Conservation (phyloP, 2,329 filamentous ascomycete genomes). For the Paraphoma sp. region DNA sequence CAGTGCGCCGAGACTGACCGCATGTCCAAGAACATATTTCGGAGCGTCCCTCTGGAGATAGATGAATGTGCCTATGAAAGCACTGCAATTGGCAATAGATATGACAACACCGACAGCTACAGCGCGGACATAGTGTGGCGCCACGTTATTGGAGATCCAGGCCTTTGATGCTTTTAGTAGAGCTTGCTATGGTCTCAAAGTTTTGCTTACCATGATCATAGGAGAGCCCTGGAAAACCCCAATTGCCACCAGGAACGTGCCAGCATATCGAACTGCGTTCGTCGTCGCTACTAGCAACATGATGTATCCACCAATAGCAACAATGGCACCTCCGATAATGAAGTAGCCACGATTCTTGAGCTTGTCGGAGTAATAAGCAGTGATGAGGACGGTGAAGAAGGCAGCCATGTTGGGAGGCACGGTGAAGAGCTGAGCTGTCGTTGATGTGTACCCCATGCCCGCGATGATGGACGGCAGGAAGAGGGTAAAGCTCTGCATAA, state of each 20-base stretch:
- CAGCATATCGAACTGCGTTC: slow-evolving; percentile 49
- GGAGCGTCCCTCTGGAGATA: slow-evolving; percentile 55
- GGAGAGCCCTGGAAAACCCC: slow-evolving; percentile 51
- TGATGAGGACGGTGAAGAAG: slow-evolving; percentile 42
- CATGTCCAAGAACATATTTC: slow-evolving; percentile 27
- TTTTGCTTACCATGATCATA: slow-evolving; percentile 39
- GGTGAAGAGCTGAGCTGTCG: slow-evolving; percentile 46
- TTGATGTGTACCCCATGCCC: slow-evolving; percentile 48
- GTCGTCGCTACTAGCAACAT: slow-evolving; percentile 56
- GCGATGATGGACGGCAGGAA: slow-evolving; percentile 50
- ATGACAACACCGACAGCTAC: slow-evolving; percentile 58
- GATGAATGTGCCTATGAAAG: slow-evolving; percentile 60
- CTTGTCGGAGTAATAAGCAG: slow-evolving; percentile 56
- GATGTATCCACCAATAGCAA: slow-evolving; percentile 58
- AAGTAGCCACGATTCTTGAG: slow-evolving; percentile 50
- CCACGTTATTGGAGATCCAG: slow-evolving; percentile 53
- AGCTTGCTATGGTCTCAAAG: not conserved
- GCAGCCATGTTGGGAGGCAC: slow-evolving; percentile 54
- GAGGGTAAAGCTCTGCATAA: slow-evolving; percentile 40
- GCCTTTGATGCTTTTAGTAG: slow-evolving; percentile 24
- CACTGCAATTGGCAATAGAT: slow-evolving; percentile 57
- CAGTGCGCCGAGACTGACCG: slow-evolving; percentile 34
- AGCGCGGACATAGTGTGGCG: slow-evolving; percentile 64
- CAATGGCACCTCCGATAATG: slow-evolving; percentile 57
- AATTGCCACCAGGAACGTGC: slow-evolving; percentile 48